Base-by-base conservation (phyloP, 208 protist genomes). In the Wallacemonas rigidus region DNA sequence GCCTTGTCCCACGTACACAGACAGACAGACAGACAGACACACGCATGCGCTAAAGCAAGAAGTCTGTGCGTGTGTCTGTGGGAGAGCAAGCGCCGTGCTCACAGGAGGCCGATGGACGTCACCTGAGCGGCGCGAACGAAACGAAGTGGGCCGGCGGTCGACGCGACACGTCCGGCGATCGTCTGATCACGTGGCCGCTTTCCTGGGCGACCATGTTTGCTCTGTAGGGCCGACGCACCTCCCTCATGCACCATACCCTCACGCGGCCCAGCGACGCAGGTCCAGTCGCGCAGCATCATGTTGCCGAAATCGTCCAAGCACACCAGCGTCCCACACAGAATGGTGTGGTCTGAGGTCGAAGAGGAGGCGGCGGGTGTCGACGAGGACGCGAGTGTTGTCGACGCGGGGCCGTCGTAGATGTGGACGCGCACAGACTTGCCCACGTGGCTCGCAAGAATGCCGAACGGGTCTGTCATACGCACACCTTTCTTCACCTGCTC, bases 241-340 rank as follows among this genome's bases (percentile, higher is more conserved):
- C 4, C 26, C 36, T 43, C 38, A 53, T 36, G 38, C 39, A 36
- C 63, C 15, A n/a, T 47, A 11, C 35, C 53, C 64, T 2, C 56
- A 69, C 60, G 60, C 7, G 60, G 43, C 4, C 41, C 17, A 2
- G 38, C 55, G 47, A 61, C 67, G 54, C 73, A 73, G 2, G 35
- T 50, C 87, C 85, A 93, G 68, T 82, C 55, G 63, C 75, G 55
- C 63, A 94, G 14, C 53, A 92, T 60, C 15, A 92, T 69, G 65
- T 94, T 94, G 62, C 85, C 83, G 36, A 88, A 74, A 39, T 94
- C 89, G 69, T 94, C 89, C 5, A 92, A 79, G 26, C 79, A 82
- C 39, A 90, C 43, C 55, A 94, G 73, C n/a, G 75, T 87, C 12
- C 89, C 89, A 15, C 51, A 47, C 2, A 61, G 71, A 35, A 35